Percentiles rank a stretch among this genome's conserved stretches.
These are phyloP conservation scores for Ramalina peruviana DNA, from an alignment of 495 filamentous ascomycete genomes.

Conservation along the genomic window DNA sequence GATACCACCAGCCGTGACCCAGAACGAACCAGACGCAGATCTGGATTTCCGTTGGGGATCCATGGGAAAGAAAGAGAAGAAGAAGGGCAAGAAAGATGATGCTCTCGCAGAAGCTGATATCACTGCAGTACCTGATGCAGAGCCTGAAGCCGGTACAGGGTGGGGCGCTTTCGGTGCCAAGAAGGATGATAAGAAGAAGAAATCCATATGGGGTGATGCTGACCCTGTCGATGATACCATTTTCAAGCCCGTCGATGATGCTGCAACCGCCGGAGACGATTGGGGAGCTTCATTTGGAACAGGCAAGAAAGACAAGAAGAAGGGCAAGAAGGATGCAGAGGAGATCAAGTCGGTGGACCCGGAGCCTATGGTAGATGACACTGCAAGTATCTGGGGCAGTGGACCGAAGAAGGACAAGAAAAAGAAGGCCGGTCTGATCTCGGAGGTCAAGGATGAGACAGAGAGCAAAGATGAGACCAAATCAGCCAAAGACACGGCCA, in stretches of 20 bases:
- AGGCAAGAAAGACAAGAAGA: conserved; percentile 23
- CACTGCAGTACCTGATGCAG: conserved; percentile 6
- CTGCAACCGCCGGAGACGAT: conserved; percentile 5
- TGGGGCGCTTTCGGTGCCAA: conserved; percentile 5
- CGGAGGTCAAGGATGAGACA: conserved; percentile 22
- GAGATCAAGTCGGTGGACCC: conserved; percentile 16
- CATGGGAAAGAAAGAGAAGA: conserved; percentile 19
- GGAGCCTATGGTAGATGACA: conserved; percentile 12
- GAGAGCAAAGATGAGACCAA: conserved; percentile 14
- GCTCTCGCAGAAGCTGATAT: not conserved
- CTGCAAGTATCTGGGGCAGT: conserved; percentile 22
- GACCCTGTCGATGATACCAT: not conserved
- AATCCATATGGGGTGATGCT: conserved; percentile 11
- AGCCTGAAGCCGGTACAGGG: conserved; percentile 1
- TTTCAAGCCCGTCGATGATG: not conserved
- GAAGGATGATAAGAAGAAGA: conserved; percentile 18
- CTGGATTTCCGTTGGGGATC: conserved; percentile 2
- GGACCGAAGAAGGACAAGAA: conserved; percentile 29
- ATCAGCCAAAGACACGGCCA: conserved; percentile 4
- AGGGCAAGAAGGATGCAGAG: conserved; percentile 24
- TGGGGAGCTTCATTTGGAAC: conserved; percentile 6
- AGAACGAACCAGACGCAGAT: conserved; percentile 2
- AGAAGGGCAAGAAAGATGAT: conserved; percentile 14
- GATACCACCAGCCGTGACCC: not conserved
- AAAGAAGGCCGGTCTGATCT: conserved; percentile 17